Percentiles rank a stretch among this genome's conserved stretches.
Evolutionary conservation across 2,329 filamentous ascomycete species (phyloP).

Genomic region (Aspergillus spinulosporus): DNA sequence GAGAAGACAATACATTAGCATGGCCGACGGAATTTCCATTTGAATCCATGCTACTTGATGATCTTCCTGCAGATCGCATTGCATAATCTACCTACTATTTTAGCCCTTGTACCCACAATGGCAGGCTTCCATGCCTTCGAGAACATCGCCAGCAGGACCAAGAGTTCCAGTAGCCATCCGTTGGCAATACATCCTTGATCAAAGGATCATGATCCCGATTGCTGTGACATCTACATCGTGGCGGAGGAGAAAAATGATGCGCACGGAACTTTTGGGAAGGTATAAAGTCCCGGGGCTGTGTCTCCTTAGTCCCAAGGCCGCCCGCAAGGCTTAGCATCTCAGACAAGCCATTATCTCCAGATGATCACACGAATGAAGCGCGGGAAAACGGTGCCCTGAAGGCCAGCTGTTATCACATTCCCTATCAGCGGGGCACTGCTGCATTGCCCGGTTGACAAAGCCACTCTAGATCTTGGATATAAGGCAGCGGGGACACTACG

Average conservation of each 20-base stretch:
- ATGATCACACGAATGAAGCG: background rate
- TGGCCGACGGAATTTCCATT: background rate
- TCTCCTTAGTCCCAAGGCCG: background rate
- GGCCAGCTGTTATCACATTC: background rate
- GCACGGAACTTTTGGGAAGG: background rate
- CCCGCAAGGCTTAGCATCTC: conserved; percentile 3
- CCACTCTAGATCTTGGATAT: background rate
- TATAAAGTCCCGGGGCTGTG: conserved; percentile 8
- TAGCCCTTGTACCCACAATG: conserved; percentile 4
- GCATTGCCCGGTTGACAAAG: too few species aligned
- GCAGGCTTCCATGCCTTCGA: conserved; percentile 7
- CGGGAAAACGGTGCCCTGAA: background rate
- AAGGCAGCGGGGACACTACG: background rate
- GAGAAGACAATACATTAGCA: background rate
- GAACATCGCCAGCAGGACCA: background rate
- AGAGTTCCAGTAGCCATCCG: background rate
- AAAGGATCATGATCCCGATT: too few species aligned
- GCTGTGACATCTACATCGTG: background rate
- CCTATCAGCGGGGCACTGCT: background rate
- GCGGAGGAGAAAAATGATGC: background rate
- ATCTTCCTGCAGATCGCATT: conserved; percentile 3
- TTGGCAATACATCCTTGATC: background rate
- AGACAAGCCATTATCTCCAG: background rate
- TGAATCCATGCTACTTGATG: background rate
- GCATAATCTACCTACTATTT: conserved; percentile 2